phyloP scores from a whole-genome alignment of 2,329 filamentous ascomycete species.

The Hypoxylon sp. region DNA sequence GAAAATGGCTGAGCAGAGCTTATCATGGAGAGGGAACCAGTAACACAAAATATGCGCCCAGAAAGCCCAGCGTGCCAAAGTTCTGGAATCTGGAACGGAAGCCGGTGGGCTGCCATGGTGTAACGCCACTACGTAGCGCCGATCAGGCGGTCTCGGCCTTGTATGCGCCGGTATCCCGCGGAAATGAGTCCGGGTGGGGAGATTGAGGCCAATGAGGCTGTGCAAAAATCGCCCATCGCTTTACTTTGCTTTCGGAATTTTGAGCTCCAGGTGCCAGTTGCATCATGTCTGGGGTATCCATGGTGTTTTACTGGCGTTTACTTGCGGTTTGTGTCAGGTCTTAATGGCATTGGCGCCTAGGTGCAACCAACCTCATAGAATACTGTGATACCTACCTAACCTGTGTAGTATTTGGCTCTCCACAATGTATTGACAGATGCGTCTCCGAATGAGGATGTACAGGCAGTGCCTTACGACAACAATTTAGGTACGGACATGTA shows the following conservation, averaged over 20 bases:
- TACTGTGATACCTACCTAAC: background rate
- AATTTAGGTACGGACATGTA: background rate
- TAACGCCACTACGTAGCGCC: constrained; percentile 21
- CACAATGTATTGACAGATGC: background rate
- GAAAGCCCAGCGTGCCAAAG: background rate
- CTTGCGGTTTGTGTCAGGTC: constrained; percentile 26
- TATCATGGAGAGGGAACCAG: constrained; percentile 24
- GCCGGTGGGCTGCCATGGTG: constrained; percentile 6
- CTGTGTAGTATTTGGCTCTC: background rate
- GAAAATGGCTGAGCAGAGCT: constrained; percentile 11
- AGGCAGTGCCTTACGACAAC: constrained; percentile 5
- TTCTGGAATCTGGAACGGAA: constrained; percentile 35
- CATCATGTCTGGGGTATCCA: constrained; percentile 11
- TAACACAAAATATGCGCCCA: constrained; percentile 29
- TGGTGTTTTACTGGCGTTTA: constrained; percentile 11
- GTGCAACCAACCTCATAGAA: background rate
- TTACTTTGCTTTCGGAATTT: constrained; percentile 20
- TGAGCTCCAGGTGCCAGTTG: constrained; percentile 1
- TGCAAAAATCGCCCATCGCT: constrained; percentile 42
- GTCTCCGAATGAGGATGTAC: background rate
- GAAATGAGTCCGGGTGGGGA: constrained; percentile 28
- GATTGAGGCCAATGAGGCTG: constrained; percentile 52
- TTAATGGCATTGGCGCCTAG: constrained; percentile 18
- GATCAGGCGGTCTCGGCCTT: constrained; percentile 32
- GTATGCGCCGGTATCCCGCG: constrained; percentile 18